These are phyloP conservation scores for Echium plantagineum DNA, from an alignment of 257 asterid species.

Conservation along the genomic window DNA sequence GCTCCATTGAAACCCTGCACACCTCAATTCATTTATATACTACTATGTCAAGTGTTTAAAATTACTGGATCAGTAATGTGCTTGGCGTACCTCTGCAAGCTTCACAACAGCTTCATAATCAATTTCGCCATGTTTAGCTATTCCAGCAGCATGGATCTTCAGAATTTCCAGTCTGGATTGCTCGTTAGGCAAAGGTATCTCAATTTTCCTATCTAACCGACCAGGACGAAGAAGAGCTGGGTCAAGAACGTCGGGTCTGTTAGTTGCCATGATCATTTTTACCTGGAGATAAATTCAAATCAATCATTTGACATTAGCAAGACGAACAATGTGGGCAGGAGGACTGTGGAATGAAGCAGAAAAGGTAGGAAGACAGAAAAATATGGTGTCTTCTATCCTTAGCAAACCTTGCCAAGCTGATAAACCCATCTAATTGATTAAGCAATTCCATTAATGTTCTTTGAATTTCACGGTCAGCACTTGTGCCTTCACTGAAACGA, in stretches of 20 bases:
- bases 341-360: background rate
- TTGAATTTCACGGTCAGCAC: conserved; percentile 97
- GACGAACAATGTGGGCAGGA: background rate
- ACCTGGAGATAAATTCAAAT: conserved; percentile 40
- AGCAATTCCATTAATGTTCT: conserved; percentile 95
- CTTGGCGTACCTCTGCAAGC: conserved; percentile 74
- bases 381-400: background rate
- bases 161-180: conserved; percentile 92
- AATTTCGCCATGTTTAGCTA: conserved; percentile 95
- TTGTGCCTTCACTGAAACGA: conserved; percentile 95
- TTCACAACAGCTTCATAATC: conserved; percentile 91
- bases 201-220: conserved; percentile 87
- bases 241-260: conserved; percentile 90
- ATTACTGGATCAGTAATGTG: background rate
- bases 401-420: conserved; percentile 84
- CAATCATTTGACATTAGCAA: background rate
- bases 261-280: conserved; percentile 96
- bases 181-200: conserved; percentile 90
- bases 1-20: conserved; percentile 92
- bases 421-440: conserved; percentile 90
- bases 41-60: background rate
- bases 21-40: conserved; percentile 5
- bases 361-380: background rate
- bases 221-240: conserved; percentile 99
- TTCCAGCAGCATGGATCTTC: conserved; percentile 89